These are phyloP conservation scores for Cladosporium sp. DNA, from an alignment of 2,329 filamentous ascomycete species.

Conservation along the genomic window DNA sequence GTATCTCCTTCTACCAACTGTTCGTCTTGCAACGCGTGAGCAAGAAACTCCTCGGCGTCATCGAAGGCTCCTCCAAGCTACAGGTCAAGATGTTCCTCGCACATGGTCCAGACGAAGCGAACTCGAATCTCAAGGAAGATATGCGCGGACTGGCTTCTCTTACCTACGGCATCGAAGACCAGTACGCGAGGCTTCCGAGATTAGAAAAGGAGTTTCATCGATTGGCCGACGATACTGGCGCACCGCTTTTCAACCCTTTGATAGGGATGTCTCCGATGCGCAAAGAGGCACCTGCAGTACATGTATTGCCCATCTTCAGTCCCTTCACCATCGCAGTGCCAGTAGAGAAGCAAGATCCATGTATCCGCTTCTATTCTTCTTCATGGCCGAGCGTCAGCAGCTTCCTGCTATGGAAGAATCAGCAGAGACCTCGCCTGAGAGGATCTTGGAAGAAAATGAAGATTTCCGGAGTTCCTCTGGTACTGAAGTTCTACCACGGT, in stretches of 20 bases:
- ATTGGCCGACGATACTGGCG: background rate
- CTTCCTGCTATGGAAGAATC: background rate
- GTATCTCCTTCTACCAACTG: background rate
- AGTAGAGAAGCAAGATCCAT: background rate
- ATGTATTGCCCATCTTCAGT: background rate
- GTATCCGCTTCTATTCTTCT: background rate
- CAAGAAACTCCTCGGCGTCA: background rate
- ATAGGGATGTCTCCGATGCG: background rate
- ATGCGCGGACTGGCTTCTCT: no score
- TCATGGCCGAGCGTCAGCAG: no score
- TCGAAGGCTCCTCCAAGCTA: background rate
- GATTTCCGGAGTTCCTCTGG: background rate
- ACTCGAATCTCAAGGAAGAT: no score
- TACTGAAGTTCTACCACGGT: no score
- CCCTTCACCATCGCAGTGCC: background rate
- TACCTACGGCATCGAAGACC: no score
- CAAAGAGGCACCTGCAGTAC: background rate
- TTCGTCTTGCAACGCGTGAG: constrained; percentile 13
- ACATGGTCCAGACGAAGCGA: no score
- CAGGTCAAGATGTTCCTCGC: background rate
- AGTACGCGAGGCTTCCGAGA: no score
- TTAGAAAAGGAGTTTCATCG: background rate
- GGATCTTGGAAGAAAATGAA: background rate
- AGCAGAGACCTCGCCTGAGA: background rate
- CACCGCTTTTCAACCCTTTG: background rate